phyloP scores from a whole-genome alignment of 129 eudicot species.

The Ambrosia artemisiifolia region DNA sequence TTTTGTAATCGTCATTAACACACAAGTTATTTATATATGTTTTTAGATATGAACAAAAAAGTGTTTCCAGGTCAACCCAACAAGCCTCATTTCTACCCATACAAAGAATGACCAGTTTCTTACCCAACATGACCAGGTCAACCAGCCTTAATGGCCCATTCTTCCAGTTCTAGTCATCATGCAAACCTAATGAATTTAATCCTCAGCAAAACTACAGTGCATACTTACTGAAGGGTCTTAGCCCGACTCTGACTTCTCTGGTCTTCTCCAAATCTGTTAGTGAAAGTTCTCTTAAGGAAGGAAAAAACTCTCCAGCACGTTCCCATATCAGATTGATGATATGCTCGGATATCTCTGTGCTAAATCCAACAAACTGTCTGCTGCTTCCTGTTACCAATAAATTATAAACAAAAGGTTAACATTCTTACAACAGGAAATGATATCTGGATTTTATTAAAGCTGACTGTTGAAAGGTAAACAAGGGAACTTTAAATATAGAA shows the following conservation, averaged over 20 bases:
- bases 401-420: slow-evolving; percentile 1
- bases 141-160: not conserved
- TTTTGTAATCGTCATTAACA: not conserved
- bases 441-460: not conserved
- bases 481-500: slow-evolving; percentile 1
- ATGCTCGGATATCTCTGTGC: slow-evolving; percentile 60
- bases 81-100: not conserved
- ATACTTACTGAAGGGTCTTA: slow-evolving; percentile 96
- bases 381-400: slow-evolving; percentile 68
- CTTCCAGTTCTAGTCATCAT: not conserved
- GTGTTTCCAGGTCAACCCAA: not conserved
- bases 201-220: not conserved
- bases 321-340: slow-evolving; percentile 74
- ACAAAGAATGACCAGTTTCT: not conserved
- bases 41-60: not conserved
- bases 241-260: slow-evolving; percentile 76
- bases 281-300: slow-evolving; percentile 50
- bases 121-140: not conserved
- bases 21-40: not conserved
- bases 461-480: not conserved
- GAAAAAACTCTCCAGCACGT: slow-evolving; percentile 78
- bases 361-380: slow-evolving; percentile 90
- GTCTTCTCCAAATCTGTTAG: slow-evolving; percentile 43
- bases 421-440: slow-evolving; percentile 5
- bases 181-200: not conserved